These are phyloP conservation scores for Umbelopsis isabellina DNA, from an alignment of 192 early-diverging fungal species.

Conservation along the genomic window DNA sequence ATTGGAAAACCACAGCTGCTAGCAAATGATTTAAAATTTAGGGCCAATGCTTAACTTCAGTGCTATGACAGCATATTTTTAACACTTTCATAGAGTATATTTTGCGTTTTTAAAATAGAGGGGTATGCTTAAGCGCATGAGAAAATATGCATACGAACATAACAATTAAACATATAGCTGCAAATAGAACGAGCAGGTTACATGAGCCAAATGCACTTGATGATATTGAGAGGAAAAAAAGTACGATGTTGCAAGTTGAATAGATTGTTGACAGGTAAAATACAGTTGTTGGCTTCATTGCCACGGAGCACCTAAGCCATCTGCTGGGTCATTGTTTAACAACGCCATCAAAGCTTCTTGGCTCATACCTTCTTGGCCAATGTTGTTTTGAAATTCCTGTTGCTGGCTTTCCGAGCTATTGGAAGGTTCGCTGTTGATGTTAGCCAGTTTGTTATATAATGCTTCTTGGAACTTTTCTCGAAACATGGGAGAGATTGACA, in stretches of 20 bases:
- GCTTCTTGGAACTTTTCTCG: constrained; percentile 38
- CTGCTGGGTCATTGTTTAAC: neutral
- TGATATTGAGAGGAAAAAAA: neutral
- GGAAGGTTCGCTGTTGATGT: constrained; percentile 20
- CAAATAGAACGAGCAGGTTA: neutral
- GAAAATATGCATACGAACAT: neutral
- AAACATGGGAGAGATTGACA: constrained; percentile 41
- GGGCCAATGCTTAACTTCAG: no score
- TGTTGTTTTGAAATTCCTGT: no score
- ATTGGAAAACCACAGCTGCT: no score
- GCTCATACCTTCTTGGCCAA: constrained; percentile 14
- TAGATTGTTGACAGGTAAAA: neutral
- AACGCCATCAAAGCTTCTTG: constrained; percentile 3
- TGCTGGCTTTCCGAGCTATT: constrained; percentile 14
- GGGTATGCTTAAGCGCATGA: constrained; percentile 3
- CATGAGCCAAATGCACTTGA: neutral
- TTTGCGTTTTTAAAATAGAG: neutral
- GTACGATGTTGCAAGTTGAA: neutral
- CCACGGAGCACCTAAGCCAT: neutral
- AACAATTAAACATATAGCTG: neutral
- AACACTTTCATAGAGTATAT: no score
- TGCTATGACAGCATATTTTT: no score
- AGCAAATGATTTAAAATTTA: no score
- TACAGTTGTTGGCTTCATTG: no score
- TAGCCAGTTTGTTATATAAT: constrained; percentile 36